Conservation (phyloP, 108 stramenopile species). For the Asterionellopsis glacialis region DNA sequence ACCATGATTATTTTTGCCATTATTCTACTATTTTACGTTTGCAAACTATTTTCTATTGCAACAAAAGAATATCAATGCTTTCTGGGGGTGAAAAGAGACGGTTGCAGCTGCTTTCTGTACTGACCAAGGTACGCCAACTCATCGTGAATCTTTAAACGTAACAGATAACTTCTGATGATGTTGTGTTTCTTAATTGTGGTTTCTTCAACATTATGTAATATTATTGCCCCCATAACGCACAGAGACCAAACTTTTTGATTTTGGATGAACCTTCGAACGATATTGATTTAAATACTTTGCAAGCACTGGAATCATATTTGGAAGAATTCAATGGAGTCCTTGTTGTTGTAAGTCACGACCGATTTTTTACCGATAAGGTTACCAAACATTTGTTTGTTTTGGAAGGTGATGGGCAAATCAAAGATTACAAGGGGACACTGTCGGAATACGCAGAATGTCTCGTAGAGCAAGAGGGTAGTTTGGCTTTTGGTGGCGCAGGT, state of each 20-base stretch:
- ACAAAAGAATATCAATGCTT: constrained; percentile 47
- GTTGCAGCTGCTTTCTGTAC: constrained; percentile 70
- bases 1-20: not conserved
- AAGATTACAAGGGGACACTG: constrained; percentile 73
- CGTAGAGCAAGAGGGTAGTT: constrained; percentile 49
- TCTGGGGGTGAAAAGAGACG: constrained; percentile 82
- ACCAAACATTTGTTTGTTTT: constrained; percentile 89
- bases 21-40: too few species aligned
- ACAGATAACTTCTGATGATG: not conserved
- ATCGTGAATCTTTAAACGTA: not conserved
- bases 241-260: constrained; percentile 72
- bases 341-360: constrained; percentile 92
- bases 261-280: constrained; percentile 72
- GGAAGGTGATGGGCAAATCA: constrained; percentile 78
- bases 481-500: not conserved
- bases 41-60: not conserved
- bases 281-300: constrained; percentile 75
- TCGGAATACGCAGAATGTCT: constrained; percentile 79
- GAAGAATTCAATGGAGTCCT: constrained; percentile 82
- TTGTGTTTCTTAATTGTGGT: not conserved
- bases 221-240: not conserved
- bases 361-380: constrained; percentile 91
- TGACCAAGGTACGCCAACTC: constrained; percentile 34
- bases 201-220: too few species aligned
- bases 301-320: constrained; percentile 76